These are phyloP conservation scores for Dalbergia cochinchinensis DNA, from an alignment of 306 rosid species.

Conservation along the genomic window DNA sequence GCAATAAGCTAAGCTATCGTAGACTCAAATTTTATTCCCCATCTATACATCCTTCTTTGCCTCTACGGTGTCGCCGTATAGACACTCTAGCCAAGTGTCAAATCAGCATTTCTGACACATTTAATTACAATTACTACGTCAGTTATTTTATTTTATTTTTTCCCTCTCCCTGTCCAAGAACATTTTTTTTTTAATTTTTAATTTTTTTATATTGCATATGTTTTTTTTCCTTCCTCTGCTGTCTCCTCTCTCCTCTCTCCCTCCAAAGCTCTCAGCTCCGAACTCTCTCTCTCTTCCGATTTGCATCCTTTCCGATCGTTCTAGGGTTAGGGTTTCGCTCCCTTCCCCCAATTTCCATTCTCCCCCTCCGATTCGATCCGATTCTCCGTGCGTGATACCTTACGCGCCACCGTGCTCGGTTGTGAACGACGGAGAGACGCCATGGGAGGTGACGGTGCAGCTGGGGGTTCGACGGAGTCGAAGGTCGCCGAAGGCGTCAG, in stretches of 20 bases:
- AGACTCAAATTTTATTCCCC: no score
- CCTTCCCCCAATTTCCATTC: background rate
- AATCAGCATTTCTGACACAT: no score
- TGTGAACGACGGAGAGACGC: background rate
- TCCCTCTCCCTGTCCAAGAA: no score
- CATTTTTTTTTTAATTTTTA: no score
- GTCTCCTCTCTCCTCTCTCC: background rate
- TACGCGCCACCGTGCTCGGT: slow-evolving; percentile 34
- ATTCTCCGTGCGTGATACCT: slow-evolving; percentile 10
- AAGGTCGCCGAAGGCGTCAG: slow-evolving; percentile 42
- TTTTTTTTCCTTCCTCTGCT: background rate
- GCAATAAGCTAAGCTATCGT: no score
- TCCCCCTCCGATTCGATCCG: background rate
- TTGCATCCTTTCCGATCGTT: slow-evolving; percentile 15
- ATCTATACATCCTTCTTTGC: no score
- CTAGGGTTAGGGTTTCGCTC: slow-evolving; percentile 46
- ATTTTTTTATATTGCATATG: background rate
- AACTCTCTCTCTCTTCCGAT: background rate
- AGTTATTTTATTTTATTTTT: no score
- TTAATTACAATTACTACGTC: no score
- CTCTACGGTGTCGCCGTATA: no score
- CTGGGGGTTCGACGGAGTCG: slow-evolving; percentile 41
- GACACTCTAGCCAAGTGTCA: no score
- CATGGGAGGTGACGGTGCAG: slow-evolving; percentile 54
- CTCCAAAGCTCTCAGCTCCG: background rate